Evolutionary conservation across 2,329 filamentous ascomycete genomes (phyloP).

Genomic region (Leptographium wingfieldii): DNA sequence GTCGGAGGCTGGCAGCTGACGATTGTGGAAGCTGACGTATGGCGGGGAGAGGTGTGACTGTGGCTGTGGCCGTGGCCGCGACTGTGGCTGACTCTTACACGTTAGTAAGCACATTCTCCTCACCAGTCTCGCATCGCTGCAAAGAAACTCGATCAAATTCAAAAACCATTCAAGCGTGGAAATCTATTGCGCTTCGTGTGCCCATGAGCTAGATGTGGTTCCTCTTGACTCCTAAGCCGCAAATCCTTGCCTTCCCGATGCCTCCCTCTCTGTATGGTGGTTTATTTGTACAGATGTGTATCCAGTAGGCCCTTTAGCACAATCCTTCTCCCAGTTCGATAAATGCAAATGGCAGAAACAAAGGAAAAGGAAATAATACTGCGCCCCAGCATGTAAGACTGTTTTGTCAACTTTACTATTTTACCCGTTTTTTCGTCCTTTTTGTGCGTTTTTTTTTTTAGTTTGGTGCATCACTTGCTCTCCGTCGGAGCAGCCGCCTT

Average conservation of each 20-base stretch:
- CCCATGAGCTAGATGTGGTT: background rate
- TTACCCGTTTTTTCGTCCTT: background rate
- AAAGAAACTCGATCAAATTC: background rate
- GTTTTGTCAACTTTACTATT: conserved; percentile 1
- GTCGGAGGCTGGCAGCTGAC: conserved; percentile 1
- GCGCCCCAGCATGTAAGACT: background rate
- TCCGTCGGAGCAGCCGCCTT: conserved; percentile 23
- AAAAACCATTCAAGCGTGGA: background rate
- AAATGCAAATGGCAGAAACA: background rate
- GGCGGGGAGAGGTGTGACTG: background rate
- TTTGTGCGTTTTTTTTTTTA: background rate
- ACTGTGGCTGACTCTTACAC: too few species aligned
- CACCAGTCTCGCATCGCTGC: too few species aligned
- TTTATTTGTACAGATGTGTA: background rate
- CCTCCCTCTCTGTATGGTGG: background rate
- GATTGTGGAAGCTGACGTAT: background rate
- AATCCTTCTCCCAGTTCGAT: background rate
- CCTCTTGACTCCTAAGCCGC: background rate
- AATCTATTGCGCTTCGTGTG: background rate
- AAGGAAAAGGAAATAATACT: background rate
- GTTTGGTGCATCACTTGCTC: background rate
- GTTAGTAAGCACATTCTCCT: too few species aligned
- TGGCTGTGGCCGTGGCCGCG: too few species aligned
- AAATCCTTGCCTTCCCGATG: background rate
- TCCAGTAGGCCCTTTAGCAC: background rate